Evolutionary conservation across 2,329 filamentous ascomycete species (phyloP).

Genomic region (Aspergillus viridinutans): DNA sequence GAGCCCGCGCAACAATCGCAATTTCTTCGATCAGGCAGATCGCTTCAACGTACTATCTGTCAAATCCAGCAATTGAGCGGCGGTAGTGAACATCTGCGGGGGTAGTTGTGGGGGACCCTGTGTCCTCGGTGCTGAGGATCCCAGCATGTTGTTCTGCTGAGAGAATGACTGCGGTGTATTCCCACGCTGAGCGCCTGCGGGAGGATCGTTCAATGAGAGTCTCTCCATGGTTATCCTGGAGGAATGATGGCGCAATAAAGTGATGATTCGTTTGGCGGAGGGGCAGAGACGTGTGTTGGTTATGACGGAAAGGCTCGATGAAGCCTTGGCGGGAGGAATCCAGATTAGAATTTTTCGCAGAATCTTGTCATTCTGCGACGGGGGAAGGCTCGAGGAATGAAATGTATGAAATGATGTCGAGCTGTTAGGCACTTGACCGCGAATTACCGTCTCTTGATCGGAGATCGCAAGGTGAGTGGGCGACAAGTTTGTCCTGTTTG

Average conservation of each 20-base stretch:
- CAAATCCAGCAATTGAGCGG: conserved; percentile 88
- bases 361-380: neutral
- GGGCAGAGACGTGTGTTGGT: conserved; percentile 2
- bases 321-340: neutral
- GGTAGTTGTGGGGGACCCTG: conserved; percentile 46
- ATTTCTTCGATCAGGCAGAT: neutral
- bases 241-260: conserved; percentile 10
- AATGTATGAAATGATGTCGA: neutral
- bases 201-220: conserved; percentile 32
- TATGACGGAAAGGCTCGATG: neutral
- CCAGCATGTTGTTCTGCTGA: conserved; percentile 24
- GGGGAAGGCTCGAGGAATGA: neutral
- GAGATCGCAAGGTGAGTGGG: conserved; percentile 4
- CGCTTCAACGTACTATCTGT: conserved; percentile 75
- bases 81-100: conserved; percentile 98
- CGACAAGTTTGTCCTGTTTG: conserved; percentile 23
- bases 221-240: conserved; percentile 29
- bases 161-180: conserved; percentile 26
- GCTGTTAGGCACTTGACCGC: neutral
- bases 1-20: neutral
- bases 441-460: neutral
- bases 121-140: conserved; percentile 22
- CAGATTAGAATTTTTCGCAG: neutral
- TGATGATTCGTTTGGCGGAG: conserved; percentile 5
- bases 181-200: conserved; percentile 24